A percentile compares a stretch with the other conserved stretches of the same genome.
phyloP scores from a whole-genome alignment of 140 eudicot species.

The Bidens hawaiensis region DNA sequence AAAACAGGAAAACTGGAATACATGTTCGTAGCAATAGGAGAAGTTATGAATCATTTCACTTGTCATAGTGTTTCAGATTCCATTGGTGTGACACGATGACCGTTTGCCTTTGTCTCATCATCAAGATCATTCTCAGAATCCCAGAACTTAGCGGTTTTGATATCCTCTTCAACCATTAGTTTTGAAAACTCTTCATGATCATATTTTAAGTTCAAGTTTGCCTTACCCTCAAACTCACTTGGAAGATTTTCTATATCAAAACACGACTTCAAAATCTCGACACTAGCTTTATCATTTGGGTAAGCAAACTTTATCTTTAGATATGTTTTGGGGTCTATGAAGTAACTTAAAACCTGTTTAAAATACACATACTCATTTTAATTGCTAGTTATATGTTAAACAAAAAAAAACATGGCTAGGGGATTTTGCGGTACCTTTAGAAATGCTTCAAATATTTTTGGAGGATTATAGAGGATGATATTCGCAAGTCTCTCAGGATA shows the following conservation, averaged over 20 bases:
- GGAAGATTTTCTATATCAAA: conserved; percentile 86
- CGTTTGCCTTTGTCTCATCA: neutral
- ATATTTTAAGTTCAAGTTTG: conserved; percentile 49
- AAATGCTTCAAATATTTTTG: conserved; percentile 65
- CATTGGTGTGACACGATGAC: neutral
- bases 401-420: neutral
- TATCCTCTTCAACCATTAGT: conserved; percentile 69
- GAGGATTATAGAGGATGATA: conserved; percentile 66
- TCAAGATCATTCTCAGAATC: conserved; percentile 18
- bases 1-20: neutral
- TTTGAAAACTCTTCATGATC: conserved; percentile 81
- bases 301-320: conserved; percentile 67
- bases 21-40: neutral
- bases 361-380: neutral
- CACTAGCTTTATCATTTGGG: conserved; percentile 64
- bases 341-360: conserved; percentile 66
- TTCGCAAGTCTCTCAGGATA: conserved; percentile 88
- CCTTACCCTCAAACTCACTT: conserved; percentile 67
- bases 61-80: neutral
- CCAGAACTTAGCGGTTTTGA: conserved; percentile 65
- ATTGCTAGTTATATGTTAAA: neutral
- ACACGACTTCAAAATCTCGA: conserved; percentile 58
- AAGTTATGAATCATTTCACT: neutral
- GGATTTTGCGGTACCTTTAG: conserved; percentile 46
- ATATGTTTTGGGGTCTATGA: conserved; percentile 70